Evolutionary conservation across 768 basidiomycete genomes (phyloP), one percentile per base, ranked within the genome.

Genomic region (Mycena pura): DNA sequence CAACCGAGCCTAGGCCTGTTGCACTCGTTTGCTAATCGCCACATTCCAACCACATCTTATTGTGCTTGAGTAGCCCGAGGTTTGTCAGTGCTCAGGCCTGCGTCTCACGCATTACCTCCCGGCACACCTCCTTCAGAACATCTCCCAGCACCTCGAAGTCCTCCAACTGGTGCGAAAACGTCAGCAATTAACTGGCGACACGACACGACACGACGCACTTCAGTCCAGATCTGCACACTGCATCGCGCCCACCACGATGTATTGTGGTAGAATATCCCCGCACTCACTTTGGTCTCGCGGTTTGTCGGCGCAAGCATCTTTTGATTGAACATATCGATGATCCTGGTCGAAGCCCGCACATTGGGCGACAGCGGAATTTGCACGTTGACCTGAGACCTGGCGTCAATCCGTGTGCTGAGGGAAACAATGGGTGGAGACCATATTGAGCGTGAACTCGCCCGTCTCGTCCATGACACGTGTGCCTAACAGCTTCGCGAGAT

Each of bases 401-500:
- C 15, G 22, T 25, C 19, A 25, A 21, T 22, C n/a, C n/a, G n/a
- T n/a, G n/a, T n/a, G 40, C 24, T 8, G 40, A 43, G 19, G 7
- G 19, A 24, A 43, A 22, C 11, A 40, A n/a, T 6, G n/a, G 17
- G 43, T 25, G 44, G 19, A 25, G 38, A 91, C 91, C 91, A 95
- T 93, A 63, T 82, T 86, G 13, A 85, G 75, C 0, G 89, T 91
- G 14, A 91, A 72, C 57, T 87, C 85, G 15, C 79, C 79, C 1
- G 76, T 74, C 43, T 70, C 66, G 57, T 92, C 88, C 77, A 94
- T 77, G 5, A 89, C 78, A 15, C 67, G 64, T 0, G 91, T 93
- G 1, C 84, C 85, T 39, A 93, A 77, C 8, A 85, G 72, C 58
- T 84, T 77, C 1, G 87, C 86, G 8, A 93, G 76, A 10, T 70